Evolutionary conservation across 805 yeast species (phyloP), one percentile per base, ranked within the genome.

Genomic region (Candida sanyiensis): DNA sequence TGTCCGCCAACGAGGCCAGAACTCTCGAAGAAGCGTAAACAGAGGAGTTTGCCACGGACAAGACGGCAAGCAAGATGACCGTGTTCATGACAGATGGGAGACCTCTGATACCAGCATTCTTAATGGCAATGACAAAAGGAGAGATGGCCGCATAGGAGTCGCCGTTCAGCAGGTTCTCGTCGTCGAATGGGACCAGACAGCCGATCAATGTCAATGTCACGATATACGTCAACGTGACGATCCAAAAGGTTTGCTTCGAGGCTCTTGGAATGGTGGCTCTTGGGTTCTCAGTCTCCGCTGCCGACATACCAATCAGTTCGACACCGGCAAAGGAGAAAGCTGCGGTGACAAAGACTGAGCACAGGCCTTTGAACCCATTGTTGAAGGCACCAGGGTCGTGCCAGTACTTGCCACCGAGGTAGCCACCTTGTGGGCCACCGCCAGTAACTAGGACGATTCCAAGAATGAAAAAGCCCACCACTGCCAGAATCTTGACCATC

Each of bases 111-210:
- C 85, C 84, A 20, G 82, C 83, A 35, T 70, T 67, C 24, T 58
- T 64, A 40, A 81, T 73, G 23, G 90, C 84, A 61, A 83, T 76
- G 38, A 83, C 90, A 49, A 83, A 83, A 12, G 93, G 90, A 12
- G 89, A 82, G 10, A 87, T 83, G 12, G 78, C 61, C 31, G 81
- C 82, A 46, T 73, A 76, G 37, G 70, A 75, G 34, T 66, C 70
- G 40, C 70, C 59, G 22, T 72, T 64, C 42, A 74, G 73, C 39
- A 72, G 59, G 44, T 74, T 59, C 1, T 56, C 49, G 43, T 75
- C 72, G 42, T 64, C 66, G 55, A 69, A 81, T 12, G 90, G 89
- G n/a, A 85, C 90, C 44, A 79, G 70, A 59, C 75, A 70, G 49
- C 83, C 80, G 47, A 80, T 67, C 43, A 75, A 63, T 39, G 78